phyloP scores from a whole-genome alignment of 495 filamentous ascomycete species.

The Penicillium macrosclerotiorum region DNA sequence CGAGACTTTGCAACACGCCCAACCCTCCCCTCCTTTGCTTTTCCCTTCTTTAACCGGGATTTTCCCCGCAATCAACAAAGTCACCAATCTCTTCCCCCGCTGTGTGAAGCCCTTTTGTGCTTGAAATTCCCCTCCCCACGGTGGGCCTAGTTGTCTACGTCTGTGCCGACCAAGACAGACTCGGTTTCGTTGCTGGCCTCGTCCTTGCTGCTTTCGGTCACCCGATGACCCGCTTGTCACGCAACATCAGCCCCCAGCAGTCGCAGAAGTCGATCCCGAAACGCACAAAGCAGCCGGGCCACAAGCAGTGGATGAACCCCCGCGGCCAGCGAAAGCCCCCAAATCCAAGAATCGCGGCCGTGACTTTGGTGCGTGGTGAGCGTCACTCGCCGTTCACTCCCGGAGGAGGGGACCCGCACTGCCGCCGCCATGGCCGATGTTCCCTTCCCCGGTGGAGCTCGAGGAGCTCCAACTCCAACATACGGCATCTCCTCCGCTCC shows the following conservation, averaged over 20 bases:
- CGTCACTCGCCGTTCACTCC: constrained; percentile 2
- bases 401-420: constrained; percentile 16
- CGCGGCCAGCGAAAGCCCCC: no score
- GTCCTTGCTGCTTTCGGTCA: constrained; percentile 25
- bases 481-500: constrained; percentile 45
- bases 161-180: no score
- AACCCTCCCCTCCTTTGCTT: not conserved
- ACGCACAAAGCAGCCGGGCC: no score
- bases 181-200: constrained; percentile 1
- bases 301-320: no score
- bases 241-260: constrained; percentile 17
- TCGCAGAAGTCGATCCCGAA: no score
- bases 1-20: not conserved
- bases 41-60: not conserved
- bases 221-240: constrained; percentile 26
- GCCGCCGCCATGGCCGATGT: constrained; percentile 43
- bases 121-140: not conserved
- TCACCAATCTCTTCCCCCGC: not conserved
- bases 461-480: constrained; percentile 37
- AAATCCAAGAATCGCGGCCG: no score
- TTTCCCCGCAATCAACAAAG: not conserved
- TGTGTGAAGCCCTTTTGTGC: not conserved
- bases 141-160: not conserved
- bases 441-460: constrained; percentile 48
- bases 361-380: not conserved